Conservation (phyloP, 2,329 filamentous ascomycete species). For the Didymella pomorum region DNA sequence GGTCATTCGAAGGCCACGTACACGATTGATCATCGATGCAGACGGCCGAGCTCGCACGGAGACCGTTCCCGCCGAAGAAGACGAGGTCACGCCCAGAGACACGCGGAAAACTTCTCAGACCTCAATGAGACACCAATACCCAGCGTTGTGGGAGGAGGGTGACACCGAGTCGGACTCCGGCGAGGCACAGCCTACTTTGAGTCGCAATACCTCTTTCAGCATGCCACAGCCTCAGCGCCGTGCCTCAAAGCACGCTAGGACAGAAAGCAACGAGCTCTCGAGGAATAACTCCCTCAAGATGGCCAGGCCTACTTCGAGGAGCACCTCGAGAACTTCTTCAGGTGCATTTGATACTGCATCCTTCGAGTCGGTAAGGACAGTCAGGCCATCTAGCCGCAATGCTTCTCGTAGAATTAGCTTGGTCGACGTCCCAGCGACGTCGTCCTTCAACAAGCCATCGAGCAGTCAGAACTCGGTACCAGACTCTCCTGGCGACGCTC, state of each 20-base stretch:
- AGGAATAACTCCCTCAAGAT: slow-evolving; percentile 46
- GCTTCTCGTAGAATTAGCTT: slow-evolving; percentile 43
- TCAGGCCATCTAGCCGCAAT: slow-evolving; percentile 34
- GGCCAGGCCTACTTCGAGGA: slow-evolving; percentile 42
- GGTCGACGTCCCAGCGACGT: slow-evolving; percentile 40
- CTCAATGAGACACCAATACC: slow-evolving; percentile 51
- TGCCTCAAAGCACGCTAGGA: slow-evolving; percentile 47
- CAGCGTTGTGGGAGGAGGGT: slow-evolving; percentile 54
- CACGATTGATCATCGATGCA: slow-evolving; percentile 58
- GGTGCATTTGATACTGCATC: slow-evolving; percentile 44
- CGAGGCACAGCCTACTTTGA: slow-evolving; percentile 41
- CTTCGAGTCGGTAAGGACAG: slow-evolving; percentile 40
- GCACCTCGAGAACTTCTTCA: slow-evolving; percentile 27
- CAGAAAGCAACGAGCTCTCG: slow-evolving; percentile 41
- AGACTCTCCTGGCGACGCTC: slow-evolving; percentile 50
- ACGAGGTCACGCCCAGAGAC: slow-evolving; percentile 42
- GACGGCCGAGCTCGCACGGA: slow-evolving; percentile 58
- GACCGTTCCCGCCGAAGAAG: slow-evolving; percentile 50
- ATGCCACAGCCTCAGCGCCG: slow-evolving; percentile 44
- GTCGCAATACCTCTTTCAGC: slow-evolving; percentile 49
- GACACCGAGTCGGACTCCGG: slow-evolving; percentile 51
- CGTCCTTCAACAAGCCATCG: slow-evolving; percentile 32
- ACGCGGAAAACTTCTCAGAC: slow-evolving; percentile 36
- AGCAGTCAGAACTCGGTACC: slow-evolving; percentile 37
- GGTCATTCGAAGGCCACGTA: slow-evolving; percentile 50